Evolutionary conservation across 2,329 filamentous ascomycete species (phyloP), one percentile per base, ranked within the genome.

Genomic region (Colletotrichum godetiae): DNA sequence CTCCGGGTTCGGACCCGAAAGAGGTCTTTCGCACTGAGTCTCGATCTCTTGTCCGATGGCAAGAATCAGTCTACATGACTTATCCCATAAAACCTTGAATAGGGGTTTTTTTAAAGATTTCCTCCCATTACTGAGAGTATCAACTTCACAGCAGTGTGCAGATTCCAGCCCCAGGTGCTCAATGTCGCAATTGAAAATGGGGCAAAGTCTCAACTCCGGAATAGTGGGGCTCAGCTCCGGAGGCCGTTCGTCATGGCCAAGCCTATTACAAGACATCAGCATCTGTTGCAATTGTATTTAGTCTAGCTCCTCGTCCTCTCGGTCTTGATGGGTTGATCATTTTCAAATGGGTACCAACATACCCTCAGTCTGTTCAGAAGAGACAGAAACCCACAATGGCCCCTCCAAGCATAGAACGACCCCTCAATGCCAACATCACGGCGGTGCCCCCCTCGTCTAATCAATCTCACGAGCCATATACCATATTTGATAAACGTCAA

Each of bases 401-500:
- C 8, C 31, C 12, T 13, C 5, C 19, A 15, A 31, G 27, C 10
- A 7, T n/a, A 57, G 7, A 37, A 60, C 5, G 10, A 56, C 1
- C 53, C 24, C 58, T 59, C 52, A 67, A 19, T 27, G 2, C 2
- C 12, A 33, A 37, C 5, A 1, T 31, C 27, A 5, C 27, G 5
- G 7, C n/a, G 13, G 2, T 5, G 6, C 3, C 31, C 15, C 27
- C 10, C 3, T 49, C 67, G 7, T 57, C 59, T 4, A 8, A 24
- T 22, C 33, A 60, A 8, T 58, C 72, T 0, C 73, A 75, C 55
- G 78, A 80, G 55, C 86, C 86, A 0, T 86, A 86, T 75, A 89
- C 82, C 75, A 87, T 89, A 29, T 89, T 89, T 31, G 86, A 88
- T 75, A 82, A 79, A 42, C 78, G 82, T 5, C 87, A 89, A 76